These are phyloP conservation scores for Leccinum broughii DNA, from an alignment of 768 basidiomycete species.

Conservation along the genomic window DNA sequence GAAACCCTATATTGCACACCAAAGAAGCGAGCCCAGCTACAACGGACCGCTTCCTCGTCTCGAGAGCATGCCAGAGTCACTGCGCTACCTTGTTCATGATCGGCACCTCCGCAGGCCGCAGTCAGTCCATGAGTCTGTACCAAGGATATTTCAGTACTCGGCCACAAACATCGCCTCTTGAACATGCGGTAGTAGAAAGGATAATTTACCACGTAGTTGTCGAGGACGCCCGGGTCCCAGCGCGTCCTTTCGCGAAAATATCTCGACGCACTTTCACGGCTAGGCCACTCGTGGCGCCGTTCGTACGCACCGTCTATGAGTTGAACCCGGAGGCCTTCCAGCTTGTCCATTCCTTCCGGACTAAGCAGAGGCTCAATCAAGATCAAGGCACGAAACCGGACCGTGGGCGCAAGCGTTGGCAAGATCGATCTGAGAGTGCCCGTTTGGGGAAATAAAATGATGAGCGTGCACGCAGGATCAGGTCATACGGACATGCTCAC, in stretches of 20 bases:
- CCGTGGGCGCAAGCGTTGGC: constrained; percentile 44
- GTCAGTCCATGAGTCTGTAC: constrained; percentile 49
- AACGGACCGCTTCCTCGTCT: constrained; percentile 60
- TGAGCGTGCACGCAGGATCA: background rate
- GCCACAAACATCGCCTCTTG: background rate
- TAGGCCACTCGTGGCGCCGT: constrained; percentile 54
- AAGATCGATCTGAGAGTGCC: constrained; percentile 47
- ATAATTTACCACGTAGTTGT: constrained; percentile 51
- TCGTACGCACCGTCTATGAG: constrained; percentile 51
- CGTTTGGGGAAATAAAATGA: constrained; percentile 1
- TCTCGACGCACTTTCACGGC: constrained; percentile 41
- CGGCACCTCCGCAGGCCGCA: constrained; percentile 33
- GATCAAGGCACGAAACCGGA: constrained; percentile 52
- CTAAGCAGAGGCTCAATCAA: constrained; percentile 68
- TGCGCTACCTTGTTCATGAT: constrained; percentile 29
- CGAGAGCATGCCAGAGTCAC: constrained; percentile 58
- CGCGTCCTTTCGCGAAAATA: constrained; percentile 38
- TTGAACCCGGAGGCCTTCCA: constrained; percentile 39
- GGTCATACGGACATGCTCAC: constrained; percentile 52
- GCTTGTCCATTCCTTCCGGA: constrained; percentile 44
- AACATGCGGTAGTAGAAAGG: background rate
- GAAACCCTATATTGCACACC: constrained; percentile 43
- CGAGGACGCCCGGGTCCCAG: constrained; percentile 58
- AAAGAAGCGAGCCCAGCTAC: constrained; percentile 65
- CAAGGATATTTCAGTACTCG: background rate